Evolutionary conservation across 441 rosid species (phyloP).

Genomic region (Adansonia grandidieri): DNA sequence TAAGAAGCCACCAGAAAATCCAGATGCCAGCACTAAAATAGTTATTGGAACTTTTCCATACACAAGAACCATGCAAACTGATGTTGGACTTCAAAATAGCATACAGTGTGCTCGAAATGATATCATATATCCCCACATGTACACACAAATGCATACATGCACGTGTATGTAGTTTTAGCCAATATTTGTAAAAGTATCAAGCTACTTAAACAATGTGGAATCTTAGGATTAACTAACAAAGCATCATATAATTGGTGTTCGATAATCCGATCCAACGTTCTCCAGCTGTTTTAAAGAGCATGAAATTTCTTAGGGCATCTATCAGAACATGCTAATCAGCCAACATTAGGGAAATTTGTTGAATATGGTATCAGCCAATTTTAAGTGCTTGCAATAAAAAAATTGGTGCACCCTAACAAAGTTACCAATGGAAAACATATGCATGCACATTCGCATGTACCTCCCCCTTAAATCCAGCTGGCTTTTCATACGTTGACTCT

Average conservation of each 20-base stretch:
- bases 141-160: neutral
- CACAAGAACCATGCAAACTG: conserved; percentile 1
- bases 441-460: conserved; percentile 45
- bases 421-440: neutral
- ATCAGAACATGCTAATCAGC: conserved; percentile 11
- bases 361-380: neutral
- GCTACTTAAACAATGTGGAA: neutral
- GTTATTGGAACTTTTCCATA: conserved; percentile 5
- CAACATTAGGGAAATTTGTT: conserved; percentile 5
- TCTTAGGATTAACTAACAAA: neutral
- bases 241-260: neutral
- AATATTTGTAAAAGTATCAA: neutral
- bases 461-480: conserved; percentile 80
- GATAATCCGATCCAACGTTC: neutral
- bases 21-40: neutral
- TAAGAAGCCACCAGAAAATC: conserved; percentile 11
- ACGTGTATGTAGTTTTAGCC: neutral
- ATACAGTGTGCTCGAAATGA: neutral
- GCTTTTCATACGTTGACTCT: conserved; percentile 88
- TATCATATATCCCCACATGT: conserved; percentile 1
- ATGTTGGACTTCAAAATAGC: conserved; percentile 8
- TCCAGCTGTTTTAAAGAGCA: neutral
- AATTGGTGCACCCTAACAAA: neutral
- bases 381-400: conserved; percentile 12
- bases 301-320: neutral